phyloP scores from a whole-genome alignment of 805 yeast genomes.

The Ogataea populi-albae region DNA sequence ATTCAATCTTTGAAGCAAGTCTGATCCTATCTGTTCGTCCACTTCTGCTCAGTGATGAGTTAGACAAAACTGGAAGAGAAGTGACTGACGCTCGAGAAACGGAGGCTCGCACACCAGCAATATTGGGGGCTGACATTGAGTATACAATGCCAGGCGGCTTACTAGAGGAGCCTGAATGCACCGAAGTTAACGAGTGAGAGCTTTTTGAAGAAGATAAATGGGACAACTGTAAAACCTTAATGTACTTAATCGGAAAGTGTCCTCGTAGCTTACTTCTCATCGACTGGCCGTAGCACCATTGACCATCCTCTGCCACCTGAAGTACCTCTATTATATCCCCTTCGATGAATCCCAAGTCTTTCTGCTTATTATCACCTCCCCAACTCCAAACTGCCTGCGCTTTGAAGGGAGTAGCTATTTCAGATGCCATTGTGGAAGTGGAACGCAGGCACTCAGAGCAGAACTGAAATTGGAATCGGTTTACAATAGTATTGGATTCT shows the following conservation, averaged over 20 bases:
- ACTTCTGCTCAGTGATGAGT: background rate
- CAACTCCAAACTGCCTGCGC: constrained; percentile 76
- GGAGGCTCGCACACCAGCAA: constrained; percentile 10
- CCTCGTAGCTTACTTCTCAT: constrained; percentile 81
- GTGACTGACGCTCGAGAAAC: too few species aligned
- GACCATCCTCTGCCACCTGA: constrained; percentile 74
- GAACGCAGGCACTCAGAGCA: too few species aligned
- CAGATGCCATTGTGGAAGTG: too few species aligned
- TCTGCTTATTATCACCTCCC: constrained; percentile 84
- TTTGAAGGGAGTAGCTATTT: constrained; percentile 27
- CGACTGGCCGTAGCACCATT: constrained; percentile 87
- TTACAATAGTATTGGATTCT: too few species aligned
- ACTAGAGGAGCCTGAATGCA: background rate
- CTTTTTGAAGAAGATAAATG: constrained; percentile 22
- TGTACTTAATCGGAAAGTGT: constrained; percentile 84
- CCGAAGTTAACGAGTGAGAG: too few species aligned
- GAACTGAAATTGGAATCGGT: too few species aligned
- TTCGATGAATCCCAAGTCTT: constrained; percentile 87
- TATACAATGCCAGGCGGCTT: background rate
- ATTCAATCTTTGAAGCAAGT: background rate
- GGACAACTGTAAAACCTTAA: constrained; percentile 46
- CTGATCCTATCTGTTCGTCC: background rate
- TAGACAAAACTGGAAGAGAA: background rate
- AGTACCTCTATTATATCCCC: constrained; percentile 85
- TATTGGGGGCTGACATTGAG: constrained; percentile 1